Evolutionary conservation across 2,329 filamentous ascomycete genomes (phyloP), one percentile per base, ranked within the genome.

Genomic region (Elsinoe fawcettii): DNA sequence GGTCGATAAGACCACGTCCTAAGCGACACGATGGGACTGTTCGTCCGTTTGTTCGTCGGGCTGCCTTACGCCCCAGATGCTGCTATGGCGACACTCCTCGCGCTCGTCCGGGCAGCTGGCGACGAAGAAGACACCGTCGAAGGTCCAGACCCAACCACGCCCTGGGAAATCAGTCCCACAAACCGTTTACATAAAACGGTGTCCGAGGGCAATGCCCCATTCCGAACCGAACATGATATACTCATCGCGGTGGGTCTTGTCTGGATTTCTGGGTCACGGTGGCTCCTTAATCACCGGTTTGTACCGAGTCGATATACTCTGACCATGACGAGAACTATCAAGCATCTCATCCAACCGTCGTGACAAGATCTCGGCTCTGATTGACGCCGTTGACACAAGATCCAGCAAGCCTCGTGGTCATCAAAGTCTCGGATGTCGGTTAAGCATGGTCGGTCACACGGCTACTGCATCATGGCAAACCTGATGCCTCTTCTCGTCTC

Each of bases 401-500:
- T 37, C 34, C 14, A 14, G 14, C 9, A 37, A 12, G 9, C 34
- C 34, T 37, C 34, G 34, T 37, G 34, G 34, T 37, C 34, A 37
- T 37, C 34, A n/a, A 12, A 12, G 9, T 37, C 34, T 37, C 34
- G 34, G 5, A 12, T 37, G 5, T 37, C 34, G 34, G 34, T 37
- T 12, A n/a, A 37, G 5, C 34, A 37, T n/a, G 34, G 20, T 20
- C 25, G 18, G n/a, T 8, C 49, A n/a, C 25, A 53, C 49, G 49
- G 49, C 18, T 53, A 39, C 18, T 22, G 5, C 32, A 53, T 23
- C 18, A 16, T 47, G 11, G 54, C 54, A 23, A 56, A 56, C 30
- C 66, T 59, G n/a, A 66, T 70, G 23, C 80, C 82, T 47, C 79
- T 74, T 59, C 73, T 76, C 16, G 85, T 90, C 73, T 90, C 86